Conservation (phyloP, 441 rosid species). For the Melastoma candidum region DNA sequence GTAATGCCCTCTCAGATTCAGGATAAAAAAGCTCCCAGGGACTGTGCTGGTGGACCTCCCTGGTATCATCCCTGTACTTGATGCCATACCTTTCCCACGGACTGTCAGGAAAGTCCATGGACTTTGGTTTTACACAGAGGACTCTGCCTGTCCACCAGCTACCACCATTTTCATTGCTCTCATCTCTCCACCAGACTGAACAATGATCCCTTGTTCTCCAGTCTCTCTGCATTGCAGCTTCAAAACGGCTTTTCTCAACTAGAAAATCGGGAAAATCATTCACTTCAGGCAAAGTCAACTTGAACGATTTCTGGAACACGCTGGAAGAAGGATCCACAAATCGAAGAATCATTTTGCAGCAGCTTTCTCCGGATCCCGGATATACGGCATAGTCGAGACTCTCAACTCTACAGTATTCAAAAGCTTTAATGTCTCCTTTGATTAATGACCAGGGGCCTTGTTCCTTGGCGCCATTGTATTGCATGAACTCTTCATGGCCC, state of each 20-base stretch:
- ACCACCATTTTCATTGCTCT: slow-evolving; percentile 67
- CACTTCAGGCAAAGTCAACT: slow-evolving; percentile 72
- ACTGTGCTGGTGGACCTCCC: slow-evolving; percentile 74
- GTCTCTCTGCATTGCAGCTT: slow-evolving; percentile 61
- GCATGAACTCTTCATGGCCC: slow-evolving; percentile 91
- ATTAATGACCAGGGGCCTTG: slow-evolving; percentile 61
- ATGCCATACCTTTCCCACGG: slow-evolving; percentile 94
- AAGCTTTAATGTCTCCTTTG: slow-evolving; percentile 61
- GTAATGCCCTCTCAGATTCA: slow-evolving; percentile 41
- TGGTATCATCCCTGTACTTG: slow-evolving; percentile 70
- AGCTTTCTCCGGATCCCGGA: slow-evolving; percentile 96
- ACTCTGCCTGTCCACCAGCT: slow-evolving; percentile 97
- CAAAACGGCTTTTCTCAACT: slow-evolving; percentile 90
- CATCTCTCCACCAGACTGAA: slow-evolving; percentile 97
- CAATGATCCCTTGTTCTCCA: slow-evolving; percentile 94
- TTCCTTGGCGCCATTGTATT: slow-evolving; percentile 36
- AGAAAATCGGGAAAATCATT: slow-evolving; percentile 89
- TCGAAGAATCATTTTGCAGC: slow-evolving; percentile 88
- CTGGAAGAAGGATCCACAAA: slow-evolving; percentile 64
- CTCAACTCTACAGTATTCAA: slow-evolving; percentile 80
- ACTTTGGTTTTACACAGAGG: slow-evolving; percentile 59
- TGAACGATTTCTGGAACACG: slow-evolving; percentile 45
- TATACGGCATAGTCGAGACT: slow-evolving; percentile 67
- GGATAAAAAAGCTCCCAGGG: slow-evolving; percentile 99
- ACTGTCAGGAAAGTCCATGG: slow-evolving; percentile 74